These are phyloP conservation scores for Cryptosporidium felis DNA, from an alignment of 169 alveolate species.

Conservation along the genomic window DNA sequence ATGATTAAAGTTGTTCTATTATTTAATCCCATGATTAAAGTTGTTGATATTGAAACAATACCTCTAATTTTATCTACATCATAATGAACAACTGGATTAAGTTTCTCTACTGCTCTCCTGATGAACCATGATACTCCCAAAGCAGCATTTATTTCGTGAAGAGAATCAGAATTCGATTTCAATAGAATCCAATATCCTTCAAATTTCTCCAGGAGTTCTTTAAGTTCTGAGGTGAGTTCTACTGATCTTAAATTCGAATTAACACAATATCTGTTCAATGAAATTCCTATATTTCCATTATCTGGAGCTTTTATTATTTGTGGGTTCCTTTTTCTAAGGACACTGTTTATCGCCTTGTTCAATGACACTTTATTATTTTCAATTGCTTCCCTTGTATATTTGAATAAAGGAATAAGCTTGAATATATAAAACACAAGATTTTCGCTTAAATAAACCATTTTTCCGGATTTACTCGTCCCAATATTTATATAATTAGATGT, in stretches of 20 bases:
- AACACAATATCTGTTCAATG: background rate
- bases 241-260: slow-evolving; percentile 19
- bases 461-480: slow-evolving; percentile 16
- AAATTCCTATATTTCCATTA: background rate
- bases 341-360: slow-evolving; percentile 25
- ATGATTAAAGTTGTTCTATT: slow-evolving; percentile 46
- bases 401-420: slow-evolving; percentile 36
- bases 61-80: slow-evolving; percentile 52
- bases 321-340: slow-evolving; percentile 6
- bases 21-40: slow-evolving; percentile 58
- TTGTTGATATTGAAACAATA: slow-evolving; percentile 50
- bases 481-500: background rate
- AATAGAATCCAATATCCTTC: slow-evolving; percentile 60
- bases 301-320: slow-evolving; percentile 4
- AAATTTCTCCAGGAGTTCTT: slow-evolving; percentile 21
- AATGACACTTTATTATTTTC: slow-evolving; percentile 44
- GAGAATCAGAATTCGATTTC: slow-evolving; percentile 61
- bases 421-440: slow-evolving; percentile 40
- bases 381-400: slow-evolving; percentile 25
- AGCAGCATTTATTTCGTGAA: slow-evolving; percentile 68
- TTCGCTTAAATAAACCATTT: slow-evolving; percentile 26
- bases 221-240: slow-evolving; percentile 11
- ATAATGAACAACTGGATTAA: slow-evolving; percentile 63
- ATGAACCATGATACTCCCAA: slow-evolving; percentile 69
- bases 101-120: slow-evolving; percentile 58